Base-by-base conservation (phyloP, 139 green algal species). In the Tetraselmis striata region DNA sequence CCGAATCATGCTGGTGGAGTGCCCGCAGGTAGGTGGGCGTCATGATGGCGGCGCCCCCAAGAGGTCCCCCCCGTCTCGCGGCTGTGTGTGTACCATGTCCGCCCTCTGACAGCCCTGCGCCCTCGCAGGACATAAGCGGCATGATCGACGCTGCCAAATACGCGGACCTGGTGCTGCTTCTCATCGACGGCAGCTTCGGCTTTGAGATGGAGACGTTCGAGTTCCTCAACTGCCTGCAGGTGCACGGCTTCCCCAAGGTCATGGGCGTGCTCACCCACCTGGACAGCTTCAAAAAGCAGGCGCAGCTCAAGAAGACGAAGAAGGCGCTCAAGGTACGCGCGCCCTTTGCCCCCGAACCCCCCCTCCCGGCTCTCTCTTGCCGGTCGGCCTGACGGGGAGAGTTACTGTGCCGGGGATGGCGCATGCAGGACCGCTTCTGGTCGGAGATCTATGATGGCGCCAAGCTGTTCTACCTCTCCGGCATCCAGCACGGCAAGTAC, bases 151-250 rank as follows among this genome's bases (percentile, higher is more conserved):
- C 93, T 1, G 93, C 96, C 83, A 99, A 99, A 90, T 94, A 95
- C 75, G 96, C 96, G 0, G 97, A 99, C 88, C 88, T 99, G 86
- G 97, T 98, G 78, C 90, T 99, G 82, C 93, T 99, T 32, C 80
- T 98, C 82, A 88, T 98, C 0, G 97, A 99, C 80, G 97, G 92
- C 29, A 88, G 82, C 31, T 99, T 98, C 85, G 97, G 97, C 1
- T 98, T 99, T 85, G 97, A 99, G 88, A 99, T 99, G 97, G 97
- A 99, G 85, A 99, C 97, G 1, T 99, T 99, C 85, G 97, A 99
- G 91, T 98, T 99, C 87, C 89, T 99, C 67, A 99, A 99, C 91
- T 84, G 99, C 30, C 92, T 98, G 28, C 96, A 99, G 90, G 88
- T 94, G 74, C 92, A 96, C 86, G 94, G 94, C 26, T 98, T 99